Base-by-base conservation (phyloP, 306 rosid species). In the Trifolium repens region DNA sequence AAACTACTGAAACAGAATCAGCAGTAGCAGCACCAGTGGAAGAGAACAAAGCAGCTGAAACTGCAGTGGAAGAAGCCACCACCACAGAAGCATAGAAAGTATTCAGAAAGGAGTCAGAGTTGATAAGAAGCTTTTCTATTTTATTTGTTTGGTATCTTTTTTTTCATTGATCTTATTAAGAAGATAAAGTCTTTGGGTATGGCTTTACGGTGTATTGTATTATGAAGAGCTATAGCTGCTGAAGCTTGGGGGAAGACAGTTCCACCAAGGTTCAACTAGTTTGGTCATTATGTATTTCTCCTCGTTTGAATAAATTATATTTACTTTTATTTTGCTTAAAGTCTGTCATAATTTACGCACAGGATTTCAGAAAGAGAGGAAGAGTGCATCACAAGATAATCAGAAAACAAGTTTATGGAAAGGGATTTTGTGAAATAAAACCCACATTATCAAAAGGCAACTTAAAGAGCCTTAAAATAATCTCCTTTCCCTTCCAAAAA, bases 281-380 rank as follows among this genome's bases (percentile, higher is more conserved):
- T 75, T 77, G 84, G 65, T 79, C 68, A 65, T 81, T 72, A 24
- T 59, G 58, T 75, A 84, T 85, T 71, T 64, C 67, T 79, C 78
- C 66, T 67, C 75, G 71, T 72, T 79, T 88, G 79, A 90, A 86
- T 88, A 83, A 80, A 83, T 53, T 57, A 73, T 54, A 54, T 67
- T 73, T 50, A 9, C 67, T 69, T 63, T 26, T 53, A 54, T 55
- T 61, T 17, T 16, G n/a, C 9, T 4, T 9, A 39, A 64, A 64
- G 2, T 63, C 15, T 62, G 15, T 24, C 39, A 59, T 34, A 68
- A 46, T 46, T 44, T 68, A 14, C n/a, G 0, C 32, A 30, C 13
- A 5, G 3, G 30, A 69, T 69, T 69, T 49, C 46, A 50, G 47
- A 60, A 60, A 60, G 43, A 60, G 19, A 19, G 12, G 73, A 69